Evolutionary conservation across 1,284 basidiomycete genomes (phyloP).

Genomic region (Ceratobasidium sp.): DNA sequence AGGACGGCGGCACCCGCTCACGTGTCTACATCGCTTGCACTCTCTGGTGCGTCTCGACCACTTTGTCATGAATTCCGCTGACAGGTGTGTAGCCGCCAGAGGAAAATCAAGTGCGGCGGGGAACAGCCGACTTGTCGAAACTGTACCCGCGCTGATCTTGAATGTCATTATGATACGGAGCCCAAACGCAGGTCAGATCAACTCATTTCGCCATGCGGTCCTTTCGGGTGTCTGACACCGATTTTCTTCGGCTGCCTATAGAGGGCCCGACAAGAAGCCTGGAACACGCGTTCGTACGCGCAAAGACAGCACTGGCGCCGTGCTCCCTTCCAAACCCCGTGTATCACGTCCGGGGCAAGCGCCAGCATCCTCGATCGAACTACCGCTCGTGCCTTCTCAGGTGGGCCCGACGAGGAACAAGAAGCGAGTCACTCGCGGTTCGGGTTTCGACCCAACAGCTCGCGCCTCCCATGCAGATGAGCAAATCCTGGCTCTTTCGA

Average conservation of each 20-base stretch:
- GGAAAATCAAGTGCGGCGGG: constrained; percentile 43
- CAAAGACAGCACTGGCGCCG: constrained; percentile 18
- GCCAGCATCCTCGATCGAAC: not conserved
- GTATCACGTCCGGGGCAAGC: constrained; percentile 23
- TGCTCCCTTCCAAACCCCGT: constrained; percentile 9
- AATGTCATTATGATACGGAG: constrained; percentile 34
- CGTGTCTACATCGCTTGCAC: constrained; percentile 41
- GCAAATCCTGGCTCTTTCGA: not conserved
- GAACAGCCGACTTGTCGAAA: constrained; percentile 44
- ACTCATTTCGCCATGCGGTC: constrained; percentile 8
- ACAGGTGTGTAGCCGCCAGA: constrained; percentile 25
- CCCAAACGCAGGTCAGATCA: constrained; percentile 37
- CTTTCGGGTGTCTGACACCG: not conserved
- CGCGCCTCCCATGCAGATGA: not conserved
- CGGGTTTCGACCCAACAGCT: constrained; percentile 4
- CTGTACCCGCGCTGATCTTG: constrained; percentile 25
- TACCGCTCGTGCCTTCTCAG: constrained; percentile 34
- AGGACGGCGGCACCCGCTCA: constrained; percentile 17
- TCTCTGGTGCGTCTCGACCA: constrained; percentile 25
- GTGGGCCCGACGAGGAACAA: constrained; percentile 28
- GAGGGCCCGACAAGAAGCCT: constrained; percentile 42
- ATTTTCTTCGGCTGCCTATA: constrained; percentile 3
- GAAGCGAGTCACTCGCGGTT: constrained; percentile 17
- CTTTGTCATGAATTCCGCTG: constrained; percentile 11
- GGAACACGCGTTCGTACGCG: constrained; percentile 40